These are phyloP conservation scores for Aspergillus sp. DNA, from an alignment of 2,329 filamentous ascomycete genomes.

Conservation along the genomic window DNA sequence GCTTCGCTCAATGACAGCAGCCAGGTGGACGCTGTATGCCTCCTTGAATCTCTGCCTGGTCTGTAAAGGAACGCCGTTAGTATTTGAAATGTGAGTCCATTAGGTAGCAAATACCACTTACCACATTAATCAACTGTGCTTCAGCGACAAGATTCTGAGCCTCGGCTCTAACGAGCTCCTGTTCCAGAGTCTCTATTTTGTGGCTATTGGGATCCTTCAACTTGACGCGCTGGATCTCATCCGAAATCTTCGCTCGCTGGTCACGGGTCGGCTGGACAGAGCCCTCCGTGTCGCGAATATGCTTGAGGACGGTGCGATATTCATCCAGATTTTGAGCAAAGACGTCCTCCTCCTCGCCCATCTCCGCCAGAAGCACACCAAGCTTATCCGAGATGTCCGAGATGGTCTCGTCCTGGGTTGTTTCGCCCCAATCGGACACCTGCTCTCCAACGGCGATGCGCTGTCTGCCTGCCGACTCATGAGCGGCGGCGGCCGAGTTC, in stretches of 20 bases:
- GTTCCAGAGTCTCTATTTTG: constrained; percentile 80
- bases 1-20: constrained; percentile 88
- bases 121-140: constrained; percentile 92
- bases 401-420: constrained; percentile 81
- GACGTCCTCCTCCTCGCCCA: constrained; percentile 88
- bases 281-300: constrained; percentile 91
- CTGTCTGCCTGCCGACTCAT: constrained; percentile 83
- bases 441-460: constrained; percentile 82
- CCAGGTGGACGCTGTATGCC: constrained; percentile 84
- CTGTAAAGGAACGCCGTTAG: constrained; percentile 29
- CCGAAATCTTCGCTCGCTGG: constrained; percentile 79
- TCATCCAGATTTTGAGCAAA: constrained; percentile 89
- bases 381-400: constrained; percentile 94
- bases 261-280: constrained; percentile 92
- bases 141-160: constrained; percentile 95
- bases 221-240: constrained; percentile 91
- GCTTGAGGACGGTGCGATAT: constrained; percentile 77
- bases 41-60: constrained; percentile 96
- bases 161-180: constrained; percentile 93
- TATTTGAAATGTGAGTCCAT: too few species aligned
- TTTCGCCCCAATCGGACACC: constrained; percentile 94
- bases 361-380: constrained; percentile 84
- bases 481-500: constrained; percentile 80
- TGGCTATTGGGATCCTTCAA: constrained; percentile 85
- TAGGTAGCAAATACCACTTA: constrained; percentile 47